A percentile compares a stretch with the other conserved stretches of the same genome.
Conservation (phyloP, 83 land plant genomes). For the Isoetes engelmannii region DNA sequence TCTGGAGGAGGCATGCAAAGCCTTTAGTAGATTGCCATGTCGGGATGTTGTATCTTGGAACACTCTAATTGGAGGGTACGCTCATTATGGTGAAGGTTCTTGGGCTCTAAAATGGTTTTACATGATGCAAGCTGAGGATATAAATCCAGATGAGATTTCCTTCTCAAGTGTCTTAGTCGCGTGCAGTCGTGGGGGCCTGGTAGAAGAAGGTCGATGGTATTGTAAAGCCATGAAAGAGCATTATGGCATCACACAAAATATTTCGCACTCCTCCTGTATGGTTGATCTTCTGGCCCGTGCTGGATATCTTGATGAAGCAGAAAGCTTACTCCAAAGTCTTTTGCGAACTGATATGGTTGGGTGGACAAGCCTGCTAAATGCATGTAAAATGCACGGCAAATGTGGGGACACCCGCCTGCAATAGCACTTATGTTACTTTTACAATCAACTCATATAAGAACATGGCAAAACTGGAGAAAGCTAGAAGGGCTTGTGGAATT, state of each 20-base stretch:
- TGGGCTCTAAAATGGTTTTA: constrained; percentile 7
- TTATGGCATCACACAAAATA: background rate
- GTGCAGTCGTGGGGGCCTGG: constrained; percentile 5
- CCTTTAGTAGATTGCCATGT: background rate
- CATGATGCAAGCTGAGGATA: background rate
- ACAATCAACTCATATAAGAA: too few relatives aligned
- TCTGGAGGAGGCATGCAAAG: background rate
- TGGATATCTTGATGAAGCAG: background rate
- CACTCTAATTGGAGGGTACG: constrained; percentile 2
- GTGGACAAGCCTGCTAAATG: background rate
- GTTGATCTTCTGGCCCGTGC: constrained; percentile 5
- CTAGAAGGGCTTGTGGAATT: too few relatives aligned
- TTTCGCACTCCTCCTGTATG: background rate
- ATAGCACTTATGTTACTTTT: too few relatives aligned
- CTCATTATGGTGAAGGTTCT: background rate
- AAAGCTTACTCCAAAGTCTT: background rate
- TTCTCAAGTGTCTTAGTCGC: background rate
- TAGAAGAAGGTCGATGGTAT: background rate
- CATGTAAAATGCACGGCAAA: constrained; percentile 1
- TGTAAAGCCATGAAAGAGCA: too few relatives aligned
- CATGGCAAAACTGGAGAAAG: too few relatives aligned
- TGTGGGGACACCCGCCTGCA: background rate
- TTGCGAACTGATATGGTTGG: background rate
- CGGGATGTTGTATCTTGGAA: constrained; percentile 11
- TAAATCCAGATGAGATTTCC: background rate